Base-by-base conservation (phyloP, 1,284 basidiomycete species). In the Trametes versicolor region DNA sequence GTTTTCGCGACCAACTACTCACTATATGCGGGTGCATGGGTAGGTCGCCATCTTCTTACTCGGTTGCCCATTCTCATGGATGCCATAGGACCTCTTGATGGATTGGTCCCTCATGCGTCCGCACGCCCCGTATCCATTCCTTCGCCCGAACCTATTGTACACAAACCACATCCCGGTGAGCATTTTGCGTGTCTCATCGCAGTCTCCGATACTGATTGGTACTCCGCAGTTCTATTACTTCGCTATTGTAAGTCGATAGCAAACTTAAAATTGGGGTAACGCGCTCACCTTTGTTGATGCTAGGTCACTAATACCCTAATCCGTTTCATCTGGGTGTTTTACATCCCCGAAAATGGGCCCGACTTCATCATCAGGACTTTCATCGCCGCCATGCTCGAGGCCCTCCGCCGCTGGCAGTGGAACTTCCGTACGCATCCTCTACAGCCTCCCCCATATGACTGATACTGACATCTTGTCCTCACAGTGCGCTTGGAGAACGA, bases 361-460 rank as follows among this genome's bases (percentile, higher is more conserved):
- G 81, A 82, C 70, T 77, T 85, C 59, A 81, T 85, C 57, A 60
- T 92, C 27, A 84, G 92, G 23, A 81, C 86, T 0, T 96, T 94
- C 77, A 80, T 95, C 58, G 87, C 82, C 9, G 94, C 85, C 0
- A 72, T 91, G 59, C 74, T 94, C 37, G 96, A 98, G 75, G 88
- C 96, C 80, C 73, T 95, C 2, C 81, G 96, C 37, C 85, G 96
- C 57, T 90, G 88, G 79, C 93, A 93, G 71, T 98, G 96, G 96
- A 98, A 98, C 77, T 94, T 97, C 74, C 92, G 94, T 95, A 65
- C 63, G 74, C 69, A 5, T 34, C 32, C 37, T 21, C 43, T 0
- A 57, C 43, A 60, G 43, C 25, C 48, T 53, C 17, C 54, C 13
- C 36, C 54, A 19, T 27, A 54, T 17, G 3, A 21, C 21, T 5